Conservation (phyloP, 352 stramenopile genomes). For the Phytophthora crassamura region DNA sequence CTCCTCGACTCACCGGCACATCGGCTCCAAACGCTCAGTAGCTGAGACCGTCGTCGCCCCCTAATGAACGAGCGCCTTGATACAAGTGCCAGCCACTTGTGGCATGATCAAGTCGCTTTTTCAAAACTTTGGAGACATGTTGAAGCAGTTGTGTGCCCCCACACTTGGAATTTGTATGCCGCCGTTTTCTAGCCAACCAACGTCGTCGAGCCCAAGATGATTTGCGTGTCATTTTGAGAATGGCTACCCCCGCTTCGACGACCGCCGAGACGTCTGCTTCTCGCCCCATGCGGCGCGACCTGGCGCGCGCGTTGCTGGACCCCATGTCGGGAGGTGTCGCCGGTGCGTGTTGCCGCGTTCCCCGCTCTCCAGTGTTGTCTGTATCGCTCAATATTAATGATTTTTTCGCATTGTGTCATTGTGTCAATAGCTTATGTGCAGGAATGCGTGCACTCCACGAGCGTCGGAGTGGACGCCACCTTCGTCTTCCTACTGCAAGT, state of each 20-base stretch:
- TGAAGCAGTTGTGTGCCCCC: slow-evolving; percentile 8
- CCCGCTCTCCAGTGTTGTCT: neutral
- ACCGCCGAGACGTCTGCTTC: slow-evolving; percentile 2
- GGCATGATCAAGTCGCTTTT: neutral
- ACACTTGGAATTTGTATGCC: slow-evolving; percentile 26
- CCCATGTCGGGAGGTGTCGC: slow-evolving; percentile 39
- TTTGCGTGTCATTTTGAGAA: slow-evolving; percentile 20
- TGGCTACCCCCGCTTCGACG: slow-evolving; percentile 21
- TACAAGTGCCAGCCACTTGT: too few relatives aligned
- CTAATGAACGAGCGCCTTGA: too few relatives aligned
- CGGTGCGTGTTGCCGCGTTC: slow-evolving; percentile 17
- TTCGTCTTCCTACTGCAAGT: slow-evolving; percentile 71
- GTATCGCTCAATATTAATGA: neutral
- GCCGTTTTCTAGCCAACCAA: slow-evolving; percentile 23
- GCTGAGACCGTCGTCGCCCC: too few relatives aligned
- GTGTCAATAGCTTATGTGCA: slow-evolving; percentile 61
- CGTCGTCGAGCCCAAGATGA: slow-evolving; percentile 13
- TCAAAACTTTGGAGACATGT: slow-evolving; percentile 20
- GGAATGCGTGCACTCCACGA: slow-evolving; percentile 79
- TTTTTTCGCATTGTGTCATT: slow-evolving; percentile 2
- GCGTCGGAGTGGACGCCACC: slow-evolving; percentile 61
- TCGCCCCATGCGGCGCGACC: slow-evolving; percentile 36
- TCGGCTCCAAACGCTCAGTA: too few relatives aligned
- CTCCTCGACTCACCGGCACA: too few relatives aligned
- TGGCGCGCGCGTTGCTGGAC: slow-evolving; percentile 36